Evolutionary conservation across 2,329 filamentous ascomycete species (phyloP), one percentile per base, ranked within the genome.

Genomic region (Corinectria fuckeliana): DNA sequence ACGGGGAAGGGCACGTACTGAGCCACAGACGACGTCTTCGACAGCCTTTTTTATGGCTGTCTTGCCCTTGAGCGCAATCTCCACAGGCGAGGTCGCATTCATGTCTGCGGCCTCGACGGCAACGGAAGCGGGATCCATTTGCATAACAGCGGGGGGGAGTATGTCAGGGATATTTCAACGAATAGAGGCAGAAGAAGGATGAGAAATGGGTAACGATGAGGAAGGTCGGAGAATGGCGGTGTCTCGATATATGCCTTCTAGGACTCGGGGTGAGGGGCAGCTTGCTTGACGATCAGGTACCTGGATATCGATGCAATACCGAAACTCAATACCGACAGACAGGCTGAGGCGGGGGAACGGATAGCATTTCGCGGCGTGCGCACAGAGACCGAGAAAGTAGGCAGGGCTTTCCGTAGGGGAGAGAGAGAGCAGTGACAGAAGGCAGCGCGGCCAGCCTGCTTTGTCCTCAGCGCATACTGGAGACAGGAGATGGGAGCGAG

Each of bases 21-120:
- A 97, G 74, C 95, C 95, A 75, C 92, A 98, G 10, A 89, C 73
- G 56, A 99, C 86, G 72, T 98, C 93, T 76, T 97, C 93, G 38
- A 94, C 71, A 5, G 92, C 91, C 71, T 95, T 90, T 68, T 81
- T 76, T 9, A 78, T 74, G 26, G 81, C 79, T 6, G 80, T 77
- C 64, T 75, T 80, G 50, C 72, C 66, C 51, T 70, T 72, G 36
- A 74, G 58, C 16, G 69, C 62, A 36, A 77, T 58, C n/a, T 67
- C 65, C 32, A 71, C 51, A 47, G 69, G 14, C 25, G 42, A 26
- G n/a, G 26, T 30, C 2, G 42, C 42, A 28, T 23, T 16, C 53
- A 51, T 62, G 36, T 14, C 50, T 28, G 65, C 62, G 26, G 69
- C 61, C 61, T 71, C 71, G 44, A 72, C 71, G 11, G 72, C 59